Base-by-base conservation (phyloP, 768 basidiomycete genomes). In the Phylloporus arenicola region DNA sequence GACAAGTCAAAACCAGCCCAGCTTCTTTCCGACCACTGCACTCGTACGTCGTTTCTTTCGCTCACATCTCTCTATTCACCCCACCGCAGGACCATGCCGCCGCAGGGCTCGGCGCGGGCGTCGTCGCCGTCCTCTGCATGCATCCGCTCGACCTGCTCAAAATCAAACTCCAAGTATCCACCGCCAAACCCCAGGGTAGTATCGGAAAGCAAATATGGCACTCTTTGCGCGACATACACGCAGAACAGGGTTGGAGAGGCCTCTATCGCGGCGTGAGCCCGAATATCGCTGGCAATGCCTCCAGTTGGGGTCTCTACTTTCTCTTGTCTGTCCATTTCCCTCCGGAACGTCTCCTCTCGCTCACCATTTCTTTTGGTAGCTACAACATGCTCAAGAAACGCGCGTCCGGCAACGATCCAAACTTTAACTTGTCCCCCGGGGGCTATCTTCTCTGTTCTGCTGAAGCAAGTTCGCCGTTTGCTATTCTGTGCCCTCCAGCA, bases 281-380 rank as follows among this genome's bases (percentile, higher is more conserved):
- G 2, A 99, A 98, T 68, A 78, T 97, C 52, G 89, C 90, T 0
- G 96, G 95, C 12, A 97, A 97, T 57, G 92, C 94, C 17, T 84
- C 86, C 8, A 94, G 92, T 60, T 99, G 96, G 96, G 96, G 96
- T 0, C 70, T 97, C 22, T 99, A 99, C 70, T 99, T 99, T 71
- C 79, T 95, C 55, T 95, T 96, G 96, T 97, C 65, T 70, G 61
- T 57, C 33, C 12, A 39, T 25, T 17, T 10, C 20, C 20, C 16
- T n/a, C 20, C 16, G 37, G 34, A 50, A 44, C 30, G 19, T 16
- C 51, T 51, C 34, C 16, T 34, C 7, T 38, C 6, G 19, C 51
- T 64, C 38, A 59, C 20, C 35, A 0, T 9, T 4, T 35, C 4
- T 45, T 31, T 53, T 38, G 12, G 14, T 35, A 98, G 95, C 65